Base-by-base conservation (phyloP, 2,329 filamentous ascomycete species). In the Tympanopsis confertula region DNA sequence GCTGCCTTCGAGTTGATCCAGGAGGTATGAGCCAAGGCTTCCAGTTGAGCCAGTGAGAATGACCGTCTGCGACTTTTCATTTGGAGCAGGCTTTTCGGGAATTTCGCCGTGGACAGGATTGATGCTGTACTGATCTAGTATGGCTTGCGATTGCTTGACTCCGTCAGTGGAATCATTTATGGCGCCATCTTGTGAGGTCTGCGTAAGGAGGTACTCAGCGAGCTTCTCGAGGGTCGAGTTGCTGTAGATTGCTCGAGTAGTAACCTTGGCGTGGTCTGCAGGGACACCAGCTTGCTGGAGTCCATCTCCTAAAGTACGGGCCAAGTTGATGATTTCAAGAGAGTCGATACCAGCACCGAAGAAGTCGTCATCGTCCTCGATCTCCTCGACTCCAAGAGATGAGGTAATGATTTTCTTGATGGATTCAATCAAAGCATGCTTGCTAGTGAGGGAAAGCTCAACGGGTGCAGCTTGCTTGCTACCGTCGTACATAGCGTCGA, bases 291-390 rank as follows among this genome's bases (percentile, higher is more conserved):
- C 43, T 1, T 36, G 32, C 29, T 44, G 41, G 5, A 52, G 26
- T 4, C 47, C 41, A 1, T 45, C 45, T 2, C 41, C 41, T 5
- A 56, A 37, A 4, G 42, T 22, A n/a, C 44, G 43, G 13, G 46
- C 38, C 1, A 41, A 39, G 13, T 17, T 44, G 32, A 61, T 54
- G 3, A 63, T 54, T 17, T 62, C 55, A 20, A 65, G 44, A 0
- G 61, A 65, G 42, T 65, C 59, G 26, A 63, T 47, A 0, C 62
- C 61, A 2, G 52, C 46, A 2, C 46, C 46, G 36, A 65, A 63
- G 30, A 65, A 53, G 40, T 64, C 59, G 1, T 49, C 45, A 10
- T 56, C 48, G 0, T 45, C 38, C 0, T 47, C 45, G 3, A 59
- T 7, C 1, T 35, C 30, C 2, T 37, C 32, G 3, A 44, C 40